Evolutionary conservation across 2,329 filamentous ascomycete species (phyloP), one percentile per base, ranked within the genome.

Genomic region (Botrytis hyacinthi): DNA sequence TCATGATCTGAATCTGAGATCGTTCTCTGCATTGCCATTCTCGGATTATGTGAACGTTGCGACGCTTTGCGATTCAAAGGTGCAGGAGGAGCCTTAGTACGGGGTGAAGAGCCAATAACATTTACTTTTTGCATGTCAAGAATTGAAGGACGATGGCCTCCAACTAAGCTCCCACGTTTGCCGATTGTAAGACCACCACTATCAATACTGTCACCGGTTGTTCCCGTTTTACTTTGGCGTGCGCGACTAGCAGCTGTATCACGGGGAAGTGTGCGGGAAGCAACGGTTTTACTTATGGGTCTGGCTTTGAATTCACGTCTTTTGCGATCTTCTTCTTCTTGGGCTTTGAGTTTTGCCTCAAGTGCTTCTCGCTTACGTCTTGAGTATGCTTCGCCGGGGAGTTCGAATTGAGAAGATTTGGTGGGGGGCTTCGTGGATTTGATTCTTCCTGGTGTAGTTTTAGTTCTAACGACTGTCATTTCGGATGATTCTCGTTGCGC

Each of bases 251-350:
- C 82, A 76, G 86, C 80, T 18, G 88, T 91, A 65, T 89, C 88
- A 40, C 89, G 87, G 57, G 88, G 87, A 9, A 84, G 80, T 70
- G 76, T 76, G 42, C 73, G 75, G 32, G 78, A 76, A 63, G 81
- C 81, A 29, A 84, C 79, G 72, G 83, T 86, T 71, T 83, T 81
- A 60, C 86, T 86, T 54, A 88, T 79, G 29, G 89, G 89, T 51
- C 85, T 85, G 9, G 89, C 89, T 80, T 90, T 91, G 83, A 91
- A 91, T 78, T 91, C 88, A 72, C 89, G 87, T 72, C 86, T 85
- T 80, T 85, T 88, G 37, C 84, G 86, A 74, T 89, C 87, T 76
- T 90, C 89, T 76, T 90, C 88, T 77, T 89, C 88, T 77, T 90
- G 85, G 5, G 84, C 85, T 75, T 83, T 86, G 61, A 91, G 81